Base-by-base conservation (phyloP, 1,139 yeast species). In the Nadsonia starkeyi-henricii region DNA sequence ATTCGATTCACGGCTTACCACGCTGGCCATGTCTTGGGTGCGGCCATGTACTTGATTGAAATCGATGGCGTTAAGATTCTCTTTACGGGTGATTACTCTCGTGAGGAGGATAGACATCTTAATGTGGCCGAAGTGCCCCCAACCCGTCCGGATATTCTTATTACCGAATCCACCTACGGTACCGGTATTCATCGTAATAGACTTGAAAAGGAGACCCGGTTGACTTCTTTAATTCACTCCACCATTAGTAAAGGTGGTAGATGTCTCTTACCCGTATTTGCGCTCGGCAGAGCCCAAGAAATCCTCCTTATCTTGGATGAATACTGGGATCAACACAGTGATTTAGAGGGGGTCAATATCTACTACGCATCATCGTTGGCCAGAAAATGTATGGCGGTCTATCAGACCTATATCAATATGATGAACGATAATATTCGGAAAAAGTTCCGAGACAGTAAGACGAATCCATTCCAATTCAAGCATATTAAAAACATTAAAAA, bases 1-100 rank as follows among this genome's bases (percentile, higher is more conserved):
- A 81, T 93, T 51, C 73, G 94, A 60, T 91, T 91, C 68, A 93
- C 98, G 1, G 98, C 98, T 3, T 93, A 83, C 64, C 98, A 91
- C 67, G 99, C 98, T 2, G 99, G 99, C 17, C 99, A 91, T 72
- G 99, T 91, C 19, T 71, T 91, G 47, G 99, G 99, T 47, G 97
- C 98, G 15, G 96, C 98, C 39, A 91, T 91, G 97, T 91, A 82
- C 63, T 81, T 91, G 56, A 77, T 91, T 46, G 99, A 91, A 63
- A 83, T 93, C 58, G 96, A 96, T 8, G 97, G 97, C 0, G 70
- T 91, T 53, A 85, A 86, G 57, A 74, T 88, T 1, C 66, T 93
- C 48, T 91, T 89, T 62, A 91, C 99, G 0, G 99, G 99, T 48
- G 99, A 91, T 63, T 91, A 85, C 60, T 88, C 97, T 2, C 73